Base-by-base conservation (phyloP, 202 grass and related monocot species). In the Panicum virgatum region DNA sequence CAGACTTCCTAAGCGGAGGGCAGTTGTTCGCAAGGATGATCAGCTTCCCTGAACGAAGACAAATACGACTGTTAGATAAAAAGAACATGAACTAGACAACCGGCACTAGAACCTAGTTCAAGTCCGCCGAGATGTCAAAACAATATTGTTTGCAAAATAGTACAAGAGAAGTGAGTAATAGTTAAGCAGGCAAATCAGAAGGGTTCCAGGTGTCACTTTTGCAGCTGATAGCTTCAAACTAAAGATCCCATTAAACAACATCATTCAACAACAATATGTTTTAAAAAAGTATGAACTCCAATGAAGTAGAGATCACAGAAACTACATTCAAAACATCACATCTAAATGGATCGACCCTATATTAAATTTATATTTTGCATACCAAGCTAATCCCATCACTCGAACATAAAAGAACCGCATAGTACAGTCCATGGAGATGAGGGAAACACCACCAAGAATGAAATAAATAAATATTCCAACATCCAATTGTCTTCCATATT, bases 21-120 rank as follows among this genome's bases (percentile, higher is more conserved):
- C 93, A 94, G 73, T 99, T 99, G 91, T 99, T 99, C 7, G 93
- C 81, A 0, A 96, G 82, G 16, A 99, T 90, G 8, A 96, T 70
- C 10, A 96, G 78, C 85, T 96, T 99, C 37, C 87, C 96, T 99
- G 62, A 47, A 84, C 7, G 69, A 6, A 82, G 52, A 25, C 2
- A 75, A 64, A 71, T 26, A 10, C 5, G 1, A 9, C 0, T 0
- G 58, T 83, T 18, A 82, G 23, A 27, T 36, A 82, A 82, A 4
- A 32, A 26, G 20, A 20, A 77, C 14, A 72, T 72, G 34, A 14
- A 38, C 20, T 11, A 12, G 5, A 47, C 29, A 56, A 40, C 16
- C 1, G 53, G 52, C n/a, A n/a, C n/a, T n/a, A n/a, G n/a, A n/a
- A n/a, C n/a, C n/a, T n/a, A n/a, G n/a, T n/a, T n/a, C n/a, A n/a